These are phyloP conservation scores for Pyrenophora graminea DNA, from an alignment of 2,329 filamentous ascomycete genomes.

Conservation along the genomic window DNA sequence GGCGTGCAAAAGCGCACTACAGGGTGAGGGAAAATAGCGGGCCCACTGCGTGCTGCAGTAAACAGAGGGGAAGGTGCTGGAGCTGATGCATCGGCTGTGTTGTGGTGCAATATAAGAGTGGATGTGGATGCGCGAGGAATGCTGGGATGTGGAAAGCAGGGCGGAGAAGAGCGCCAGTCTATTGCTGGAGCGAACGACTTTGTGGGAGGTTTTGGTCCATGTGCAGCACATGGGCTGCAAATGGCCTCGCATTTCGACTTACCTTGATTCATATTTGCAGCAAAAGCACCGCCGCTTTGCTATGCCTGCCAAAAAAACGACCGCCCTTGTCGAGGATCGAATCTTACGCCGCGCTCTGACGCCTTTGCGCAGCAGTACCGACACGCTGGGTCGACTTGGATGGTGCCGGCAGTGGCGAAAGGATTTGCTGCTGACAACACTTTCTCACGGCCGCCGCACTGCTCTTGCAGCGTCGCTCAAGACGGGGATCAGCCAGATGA, in stretches of 20 bases:
- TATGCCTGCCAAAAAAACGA: slow-evolving; percentile 22
- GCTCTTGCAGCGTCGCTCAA: slow-evolving; percentile 16
- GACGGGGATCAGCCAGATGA: slow-evolving; percentile 14
- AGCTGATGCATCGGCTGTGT: slow-evolving; percentile 28
- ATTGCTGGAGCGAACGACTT: slow-evolving; percentile 30
- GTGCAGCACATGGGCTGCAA: slow-evolving; percentile 30
- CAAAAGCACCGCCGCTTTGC: slow-evolving; percentile 22
- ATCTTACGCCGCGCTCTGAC: slow-evolving; percentile 33
- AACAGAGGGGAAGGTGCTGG: slow-evolving; percentile 19
- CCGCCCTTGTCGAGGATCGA: slow-evolving; percentile 24
- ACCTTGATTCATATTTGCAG: slow-evolving; percentile 45
- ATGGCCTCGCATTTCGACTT: slow-evolving; percentile 41
- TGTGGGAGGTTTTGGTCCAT: slow-evolving; percentile 20
- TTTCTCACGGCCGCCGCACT: slow-evolving; percentile 12
- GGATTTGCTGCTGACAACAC: slow-evolving; percentile 31
- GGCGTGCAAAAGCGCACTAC: slow-evolving; percentile 42
- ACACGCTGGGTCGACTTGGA: slow-evolving; percentile 30
- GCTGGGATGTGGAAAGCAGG: slow-evolving; percentile 38
- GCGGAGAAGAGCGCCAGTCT: slow-evolving; percentile 45
- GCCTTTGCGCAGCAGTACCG: slow-evolving; percentile 28
- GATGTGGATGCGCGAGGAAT: slow-evolving; percentile 35
- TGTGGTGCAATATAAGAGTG: slow-evolving; percentile 37
- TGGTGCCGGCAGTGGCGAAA: slow-evolving; percentile 35
- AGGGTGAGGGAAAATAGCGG: slow-evolving; percentile 33
- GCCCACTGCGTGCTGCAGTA: slow-evolving; percentile 39